Conservation (phyloP, 148 eudicot species). For the Beta vulgaris region DNA sequence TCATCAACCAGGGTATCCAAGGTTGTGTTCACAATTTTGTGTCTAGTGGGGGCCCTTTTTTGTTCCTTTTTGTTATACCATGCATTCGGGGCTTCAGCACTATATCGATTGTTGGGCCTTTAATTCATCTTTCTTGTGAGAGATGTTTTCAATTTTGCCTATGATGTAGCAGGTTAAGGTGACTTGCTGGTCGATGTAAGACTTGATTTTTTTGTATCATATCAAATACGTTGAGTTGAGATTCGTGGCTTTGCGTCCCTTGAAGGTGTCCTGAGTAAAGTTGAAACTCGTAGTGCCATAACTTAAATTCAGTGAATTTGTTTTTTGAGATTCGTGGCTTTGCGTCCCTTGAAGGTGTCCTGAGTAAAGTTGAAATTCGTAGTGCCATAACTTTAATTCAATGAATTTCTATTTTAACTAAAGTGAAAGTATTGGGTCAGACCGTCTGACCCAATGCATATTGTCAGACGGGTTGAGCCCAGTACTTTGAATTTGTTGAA, state of each 20-base stretch:
- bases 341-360: background rate
- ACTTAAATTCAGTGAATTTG: too few relatives aligned
- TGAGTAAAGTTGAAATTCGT: background rate
- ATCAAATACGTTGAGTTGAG: conserved; percentile 15
- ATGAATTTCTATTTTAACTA: too few relatives aligned
- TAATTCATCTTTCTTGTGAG: background rate
- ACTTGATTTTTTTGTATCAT: conserved; percentile 19
- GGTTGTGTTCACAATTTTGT: conserved; percentile 21
- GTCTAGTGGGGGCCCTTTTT: background rate
- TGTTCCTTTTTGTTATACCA: background rate
- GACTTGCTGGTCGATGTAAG: conserved; percentile 20
- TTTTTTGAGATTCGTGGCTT: conserved; percentile 17
- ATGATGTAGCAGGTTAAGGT: conserved; percentile 17
- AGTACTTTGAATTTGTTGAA: too few relatives aligned
- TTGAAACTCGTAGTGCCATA: background rate
- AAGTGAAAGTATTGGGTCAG: too few relatives aligned
- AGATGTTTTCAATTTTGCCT: conserved; percentile 15
- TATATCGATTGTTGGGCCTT: conserved; percentile 5
- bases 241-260: conserved; percentile 11
- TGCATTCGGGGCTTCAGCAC: background rate
- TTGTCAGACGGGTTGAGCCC: too few relatives aligned
- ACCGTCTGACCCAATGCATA: too few relatives aligned
- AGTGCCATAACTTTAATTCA: too few relatives aligned
- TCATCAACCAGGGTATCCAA: conserved; percentile 15
- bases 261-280: background rate